phyloP scores from a whole-genome alignment of 2,329 filamentous ascomycete species.

The Trichoderma koningii region DNA sequence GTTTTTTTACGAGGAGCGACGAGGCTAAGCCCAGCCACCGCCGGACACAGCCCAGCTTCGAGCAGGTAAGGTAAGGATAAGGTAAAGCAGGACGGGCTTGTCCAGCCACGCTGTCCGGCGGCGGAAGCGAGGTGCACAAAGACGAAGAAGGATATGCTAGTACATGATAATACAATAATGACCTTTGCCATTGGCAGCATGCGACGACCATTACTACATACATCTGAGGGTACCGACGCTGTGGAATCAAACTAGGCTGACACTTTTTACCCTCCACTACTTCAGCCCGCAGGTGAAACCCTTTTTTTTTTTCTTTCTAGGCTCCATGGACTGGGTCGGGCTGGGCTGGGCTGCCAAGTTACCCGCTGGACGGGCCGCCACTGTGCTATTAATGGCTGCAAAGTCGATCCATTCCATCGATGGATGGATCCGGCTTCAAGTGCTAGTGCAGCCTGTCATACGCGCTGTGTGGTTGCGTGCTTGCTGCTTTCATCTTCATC shows the following conservation, averaged over 20 bases:
- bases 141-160: neutral
- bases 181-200: neutral
- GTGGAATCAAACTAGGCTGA: slow-evolving; percentile 12
- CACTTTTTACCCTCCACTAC: neutral
- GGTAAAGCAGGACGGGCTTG: neutral
- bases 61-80: no score
- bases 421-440: neutral
- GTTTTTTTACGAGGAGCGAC: slow-evolving; percentile 6
- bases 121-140: neutral
- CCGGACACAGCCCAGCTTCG: slow-evolving; percentile 16
- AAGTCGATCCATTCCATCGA: neutral
- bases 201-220: no score
- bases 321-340: no score
- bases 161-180: neutral
- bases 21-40: slow-evolving; percentile 18
- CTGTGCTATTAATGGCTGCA: slow-evolving; percentile 21
- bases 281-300: slow-evolving; percentile 7
- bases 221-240: neutral
- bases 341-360: slow-evolving; percentile 2
- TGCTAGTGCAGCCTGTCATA: slow-evolving; percentile 9
- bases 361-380: slow-evolving; percentile 24
- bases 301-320: neutral
- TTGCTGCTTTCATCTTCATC: neutral
- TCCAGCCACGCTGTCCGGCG: slow-evolving; percentile 13
- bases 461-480: slow-evolving; percentile 5